Percentiles rank a stretch among this genome's conserved stretches.
These are phyloP conservation scores for Diaporthe sp. DNA, from an alignment of 2,329 filamentous ascomycete genomes.

Conservation along the genomic window DNA sequence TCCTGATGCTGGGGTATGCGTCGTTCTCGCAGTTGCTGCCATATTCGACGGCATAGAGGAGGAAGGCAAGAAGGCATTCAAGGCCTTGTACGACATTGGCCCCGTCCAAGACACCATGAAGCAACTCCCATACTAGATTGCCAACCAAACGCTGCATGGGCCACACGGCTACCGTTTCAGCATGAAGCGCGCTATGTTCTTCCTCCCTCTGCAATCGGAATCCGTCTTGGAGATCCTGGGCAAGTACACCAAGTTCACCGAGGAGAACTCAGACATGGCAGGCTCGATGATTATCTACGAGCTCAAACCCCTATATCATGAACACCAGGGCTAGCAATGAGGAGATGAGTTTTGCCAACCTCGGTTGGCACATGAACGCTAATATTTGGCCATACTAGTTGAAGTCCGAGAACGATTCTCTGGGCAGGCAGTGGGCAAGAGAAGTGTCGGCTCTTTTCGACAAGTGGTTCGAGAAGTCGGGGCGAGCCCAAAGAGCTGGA, in stretches of 20 bases:
- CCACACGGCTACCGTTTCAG: neutral
- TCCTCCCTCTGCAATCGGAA: neutral
- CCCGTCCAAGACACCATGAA: slow-evolving; percentile 1
- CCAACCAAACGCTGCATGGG: neutral
- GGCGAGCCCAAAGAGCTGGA: neutral
- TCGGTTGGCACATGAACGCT: slow-evolving; percentile 8
- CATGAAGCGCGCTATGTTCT: neutral
- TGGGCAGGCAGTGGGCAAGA: slow-evolving; percentile 1
- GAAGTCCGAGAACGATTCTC: neutral
- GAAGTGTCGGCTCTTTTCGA: neutral
- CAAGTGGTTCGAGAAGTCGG: slow-evolving; percentile 6
- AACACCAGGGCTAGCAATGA: slow-evolving; percentile 53
- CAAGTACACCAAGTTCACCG: neutral
- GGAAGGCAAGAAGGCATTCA: neutral
- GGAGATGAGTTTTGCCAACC: slow-evolving; percentile 39
- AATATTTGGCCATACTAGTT: neutral
- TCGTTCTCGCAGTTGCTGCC: neutral
- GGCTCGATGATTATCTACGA: slow-evolving; percentile 38
- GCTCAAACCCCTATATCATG: slow-evolving; percentile 49
- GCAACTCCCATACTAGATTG: neutral
- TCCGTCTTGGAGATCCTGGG: neutral
- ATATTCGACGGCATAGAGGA: neutral
- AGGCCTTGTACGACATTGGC: neutral
- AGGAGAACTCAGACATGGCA: neutral
- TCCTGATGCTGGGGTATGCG: neutral